Percentiles rank a stretch among this genome's conserved stretches.
Conservation (phyloP, 148 eudicot species). For the Vaccinium vitisidaea region DNA sequence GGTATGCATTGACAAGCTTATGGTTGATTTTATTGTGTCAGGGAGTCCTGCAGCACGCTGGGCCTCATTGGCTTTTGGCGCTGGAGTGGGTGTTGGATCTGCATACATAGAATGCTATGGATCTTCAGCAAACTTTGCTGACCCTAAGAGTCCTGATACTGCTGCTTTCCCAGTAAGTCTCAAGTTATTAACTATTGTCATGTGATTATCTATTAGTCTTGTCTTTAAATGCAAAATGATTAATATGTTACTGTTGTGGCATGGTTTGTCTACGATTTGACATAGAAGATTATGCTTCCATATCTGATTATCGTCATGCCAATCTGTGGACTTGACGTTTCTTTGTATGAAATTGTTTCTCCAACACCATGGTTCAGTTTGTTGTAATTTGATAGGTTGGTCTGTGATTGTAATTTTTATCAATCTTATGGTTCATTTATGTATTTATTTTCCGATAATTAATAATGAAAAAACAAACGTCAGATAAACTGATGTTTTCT, state of each 20-base stretch:
- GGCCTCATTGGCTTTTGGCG: neutral
- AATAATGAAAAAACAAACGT: neutral
- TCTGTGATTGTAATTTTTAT: neutral
- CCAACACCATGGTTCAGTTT: too few relatives aligned
- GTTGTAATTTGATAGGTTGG: neutral
- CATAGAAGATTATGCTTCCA: neutral
- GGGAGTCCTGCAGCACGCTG: neutral
- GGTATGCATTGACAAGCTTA: too few relatives aligned
- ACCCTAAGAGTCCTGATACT: neutral
- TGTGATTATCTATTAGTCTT: neutral
- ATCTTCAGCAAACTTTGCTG: neutral
- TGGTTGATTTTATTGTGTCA: too few relatives aligned
- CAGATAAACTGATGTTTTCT: neutral
- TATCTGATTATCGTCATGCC: neutral
- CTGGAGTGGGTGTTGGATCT: neutral
- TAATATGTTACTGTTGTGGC: neutral
- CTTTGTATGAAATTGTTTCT: neutral
- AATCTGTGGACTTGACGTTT: neutral
- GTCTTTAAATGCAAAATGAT: neutral
- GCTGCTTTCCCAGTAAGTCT: neutral
- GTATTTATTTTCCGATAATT: too few relatives aligned
- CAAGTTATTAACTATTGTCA: neutral
- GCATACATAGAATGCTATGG: neutral
- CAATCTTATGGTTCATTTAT: too few relatives aligned
- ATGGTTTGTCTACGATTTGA: neutral